Base-by-base conservation (phyloP, 1,284 basidiomycete genomes). In the Volvariella surrecta region DNA sequence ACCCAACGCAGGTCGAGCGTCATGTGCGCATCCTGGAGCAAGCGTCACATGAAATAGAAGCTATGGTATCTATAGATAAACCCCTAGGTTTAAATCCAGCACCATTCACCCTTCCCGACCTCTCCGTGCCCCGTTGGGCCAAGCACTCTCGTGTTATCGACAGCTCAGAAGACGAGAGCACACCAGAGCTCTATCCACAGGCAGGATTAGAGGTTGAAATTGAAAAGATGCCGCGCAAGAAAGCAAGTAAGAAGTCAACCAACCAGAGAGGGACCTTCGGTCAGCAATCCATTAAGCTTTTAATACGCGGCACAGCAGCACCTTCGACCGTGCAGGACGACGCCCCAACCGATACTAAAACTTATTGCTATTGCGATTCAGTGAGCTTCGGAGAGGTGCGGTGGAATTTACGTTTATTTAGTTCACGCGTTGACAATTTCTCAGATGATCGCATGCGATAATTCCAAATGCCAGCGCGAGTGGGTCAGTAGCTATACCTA, bases 391-490 rank as follows among this genome's bases (percentile, higher is more conserved):
- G 87, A 54, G 76, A 81, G 60, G 86, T 86, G 54, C 50, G 75
- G n/a, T n/a, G n/a, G n/a, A n/a, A n/a, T n/a, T 63, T 40, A 19
- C 28, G 34, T 40, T 37, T 39, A 39, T 32, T 42, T 19, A 20
- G 30, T 22, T 44, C 41, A 37, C 17, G 39, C 32, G 17, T 40
- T 38, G 37, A 49, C 37, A 42, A 43, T 32, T 38, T 39, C 42
- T 35, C 51, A 89, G 86, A 91, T 92, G 89, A 79, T 92, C 48
- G 88, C 67, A 2, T 92, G 89, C 54, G 89, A 92, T 57, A 74
- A 74, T 49, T 59, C 64, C 30, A 64, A 68, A 22, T 92, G 89
- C 56, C 63, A 72, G 51, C 63, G 68, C 31, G 86, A 90, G 76
- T 92, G 89, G 89, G 85, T 81, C 52, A 54, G 77, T 66, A 16